These are phyloP conservation scores for Hortiboletus flavorubellus DNA, from an alignment of 768 basidiomycete species.

Conservation along the genomic window DNA sequence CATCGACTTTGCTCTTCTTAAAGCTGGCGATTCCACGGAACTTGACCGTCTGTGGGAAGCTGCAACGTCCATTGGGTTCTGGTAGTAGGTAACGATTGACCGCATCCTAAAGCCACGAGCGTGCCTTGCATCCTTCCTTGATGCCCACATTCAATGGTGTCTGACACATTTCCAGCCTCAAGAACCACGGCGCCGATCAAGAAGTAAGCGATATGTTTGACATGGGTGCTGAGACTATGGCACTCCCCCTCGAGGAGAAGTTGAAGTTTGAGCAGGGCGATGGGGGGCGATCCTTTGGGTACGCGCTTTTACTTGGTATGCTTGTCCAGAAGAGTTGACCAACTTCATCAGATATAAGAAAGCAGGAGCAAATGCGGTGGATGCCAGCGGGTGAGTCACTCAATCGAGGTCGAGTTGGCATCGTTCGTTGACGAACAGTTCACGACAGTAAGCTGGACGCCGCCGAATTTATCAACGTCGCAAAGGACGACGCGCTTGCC, in stretches of 20 bases:
- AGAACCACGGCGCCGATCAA: constrained; percentile 40
- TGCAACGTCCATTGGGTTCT: constrained; percentile 48
- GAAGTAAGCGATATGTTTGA: constrained; percentile 40
- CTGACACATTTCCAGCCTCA: constrained; percentile 30
- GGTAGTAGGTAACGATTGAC: constrained; percentile 41
- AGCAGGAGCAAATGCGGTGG: constrained; percentile 57
- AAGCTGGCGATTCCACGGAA: constrained; percentile 35
- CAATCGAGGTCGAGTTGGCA: background rate
- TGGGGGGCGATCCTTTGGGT: constrained; percentile 40
- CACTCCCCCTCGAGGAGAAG: constrained; percentile 40
- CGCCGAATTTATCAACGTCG: constrained; percentile 62
- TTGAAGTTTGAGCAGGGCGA: constrained; percentile 43
- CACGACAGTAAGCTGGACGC: constrained; percentile 37
- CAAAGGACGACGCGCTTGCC: constrained; percentile 65
- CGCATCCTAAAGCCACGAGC: background rate
- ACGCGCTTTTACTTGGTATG: background rate
- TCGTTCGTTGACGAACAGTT: background rate
- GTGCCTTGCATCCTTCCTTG: background rate
- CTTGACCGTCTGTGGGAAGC: constrained; percentile 45
- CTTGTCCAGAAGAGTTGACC: background rate
- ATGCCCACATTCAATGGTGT: background rate
- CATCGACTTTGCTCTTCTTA: constrained; percentile 42
- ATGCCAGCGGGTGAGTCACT: constrained; percentile 45
- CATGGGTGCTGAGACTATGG: constrained; percentile 40
- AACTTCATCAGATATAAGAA: constrained; percentile 52